phyloP scores from a whole-genome alignment of 2,329 filamentous ascomycete genomes.

The Ophiosphaerella narmari region DNA sequence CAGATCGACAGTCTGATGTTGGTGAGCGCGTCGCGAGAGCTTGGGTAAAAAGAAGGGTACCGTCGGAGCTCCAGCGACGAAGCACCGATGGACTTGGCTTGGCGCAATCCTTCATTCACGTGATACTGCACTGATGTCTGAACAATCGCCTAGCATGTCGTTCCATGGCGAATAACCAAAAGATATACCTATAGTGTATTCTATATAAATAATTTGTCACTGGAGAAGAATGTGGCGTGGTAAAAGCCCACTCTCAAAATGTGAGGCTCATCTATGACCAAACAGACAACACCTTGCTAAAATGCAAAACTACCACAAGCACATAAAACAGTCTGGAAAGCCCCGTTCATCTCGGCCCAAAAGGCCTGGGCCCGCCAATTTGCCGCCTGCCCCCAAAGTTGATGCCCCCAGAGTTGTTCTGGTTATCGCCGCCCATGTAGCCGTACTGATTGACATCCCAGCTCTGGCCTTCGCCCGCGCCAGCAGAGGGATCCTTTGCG shows the following conservation, averaged over 20 bases:
- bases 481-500: conserved; percentile 60
- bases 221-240: no score
- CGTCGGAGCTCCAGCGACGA: conserved; percentile 11
- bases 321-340: neutral
- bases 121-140: no score
- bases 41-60: conserved; percentile 20
- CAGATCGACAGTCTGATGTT: neutral
- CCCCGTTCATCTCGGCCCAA: conserved; percentile 40
- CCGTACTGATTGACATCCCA: conserved; percentile 82
- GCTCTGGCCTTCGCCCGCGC: conserved; percentile 68
- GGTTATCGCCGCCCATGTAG: conserved; percentile 74
- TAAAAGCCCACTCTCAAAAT: no score
- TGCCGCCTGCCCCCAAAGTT: conserved; percentile 71
- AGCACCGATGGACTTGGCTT: conserved; percentile 24
- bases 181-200: neutral
- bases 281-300: neutral
- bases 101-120: neutral
- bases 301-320: neutral
- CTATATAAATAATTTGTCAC: no score
- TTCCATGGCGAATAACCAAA: neutral
- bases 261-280: no score
- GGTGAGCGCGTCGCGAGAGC: conserved; percentile 23
- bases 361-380: conserved; percentile 77
- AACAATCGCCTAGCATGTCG: no score
- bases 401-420: conserved; percentile 67